phyloP scores from a whole-genome alignment of 352 stramenopile genomes.

The Thalassiosira livingstoniorum region DNA sequence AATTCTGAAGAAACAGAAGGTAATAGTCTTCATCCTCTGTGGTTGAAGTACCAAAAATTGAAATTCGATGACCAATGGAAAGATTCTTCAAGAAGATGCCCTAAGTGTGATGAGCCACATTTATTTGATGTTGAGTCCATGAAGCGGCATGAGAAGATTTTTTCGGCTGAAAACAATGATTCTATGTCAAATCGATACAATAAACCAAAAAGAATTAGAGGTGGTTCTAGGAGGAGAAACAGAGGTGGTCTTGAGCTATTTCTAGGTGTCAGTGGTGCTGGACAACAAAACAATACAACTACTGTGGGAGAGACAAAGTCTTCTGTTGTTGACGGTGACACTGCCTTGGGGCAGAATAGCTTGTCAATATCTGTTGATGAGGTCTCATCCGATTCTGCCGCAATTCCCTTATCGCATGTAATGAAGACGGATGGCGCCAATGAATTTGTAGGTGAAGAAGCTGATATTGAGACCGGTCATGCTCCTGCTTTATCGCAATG shows the following conservation, averaged over 20 bases:
- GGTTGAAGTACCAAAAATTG: slow-evolving; percentile 88
- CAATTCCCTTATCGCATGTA: neutral
- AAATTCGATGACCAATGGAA: slow-evolving; percentile 84
- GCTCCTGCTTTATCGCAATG: neutral
- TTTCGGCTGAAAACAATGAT: no score
- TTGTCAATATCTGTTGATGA: neutral
- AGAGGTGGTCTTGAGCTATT: neutral
- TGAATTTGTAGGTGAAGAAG: neutral
- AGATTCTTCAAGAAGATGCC: slow-evolving; percentile 51
- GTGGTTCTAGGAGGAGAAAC: slow-evolving; percentile 2
- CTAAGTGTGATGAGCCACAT: slow-evolving; percentile 46
- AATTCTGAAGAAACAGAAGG: slow-evolving; percentile 2
- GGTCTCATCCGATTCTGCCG: no score
- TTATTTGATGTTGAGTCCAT: slow-evolving; percentile 50
- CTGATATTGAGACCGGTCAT: neutral
- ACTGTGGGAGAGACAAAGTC: neutral
- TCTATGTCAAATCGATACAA: no score
- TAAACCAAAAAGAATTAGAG: slow-evolving; percentile 14
- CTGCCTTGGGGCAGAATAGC: neutral
- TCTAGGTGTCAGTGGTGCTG: slow-evolving; percentile 52
- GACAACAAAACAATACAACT: slow-evolving; percentile 83
- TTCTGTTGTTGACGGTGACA: neutral
- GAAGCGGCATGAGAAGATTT: slow-evolving; percentile 38
- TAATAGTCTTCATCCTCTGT: slow-evolving; percentile 62
- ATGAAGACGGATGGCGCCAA: neutral